Base-by-base conservation (phyloP, 1,284 basidiomycete genomes). In the Volvariella surrecta region DNA sequence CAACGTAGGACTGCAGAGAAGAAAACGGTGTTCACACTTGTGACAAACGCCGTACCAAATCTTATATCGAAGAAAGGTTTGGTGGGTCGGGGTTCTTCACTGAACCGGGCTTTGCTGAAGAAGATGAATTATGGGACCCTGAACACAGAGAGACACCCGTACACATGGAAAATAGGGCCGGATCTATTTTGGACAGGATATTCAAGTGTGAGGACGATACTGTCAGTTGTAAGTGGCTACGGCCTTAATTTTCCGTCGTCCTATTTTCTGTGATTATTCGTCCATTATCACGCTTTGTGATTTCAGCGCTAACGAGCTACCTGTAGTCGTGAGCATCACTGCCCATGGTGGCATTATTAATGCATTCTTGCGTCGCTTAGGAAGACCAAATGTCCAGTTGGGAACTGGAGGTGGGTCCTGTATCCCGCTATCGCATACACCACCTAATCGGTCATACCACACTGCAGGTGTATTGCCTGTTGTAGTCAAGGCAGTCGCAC, bases 321-420 rank as follows among this genome's bases (percentile, higher is more conserved):
- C n/a, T n/a, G n/a, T 43, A 82, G 82, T 71, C 49, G 66, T 86
- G 21, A 79, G 79, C 1, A 69, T 85, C 44, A 82, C 81, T 1
- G 70, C 76, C 0, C 82, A 85, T 54, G 66, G 72, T 10, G 79
- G 74, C 2, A 72, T 79, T 42, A 79, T 82, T 37, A 68, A 71
- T 21, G 75, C 68, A 1, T 67, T 82, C 40, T 52, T 81, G 42
- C 58, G 52, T 1, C 64, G 66, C 0, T 58, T 74, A 40, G 70
- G 67, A 8, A 67, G 75, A 8, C 53, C 51, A 1, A 42, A 46
- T n/a, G 79, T 73, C 52, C 30, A 50, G 1, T 61, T 84, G 15
- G 71, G 72, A 0, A 82, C 79, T 8, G 82, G 82, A 62, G 82
- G 82, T 74, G n/a, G n/a, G n/a, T n/a, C n/a, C n/a, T n/a, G n/a